Conservation (phyloP, 495 filamentous ascomycete species). For the Amniculicola lignicola region DNA sequence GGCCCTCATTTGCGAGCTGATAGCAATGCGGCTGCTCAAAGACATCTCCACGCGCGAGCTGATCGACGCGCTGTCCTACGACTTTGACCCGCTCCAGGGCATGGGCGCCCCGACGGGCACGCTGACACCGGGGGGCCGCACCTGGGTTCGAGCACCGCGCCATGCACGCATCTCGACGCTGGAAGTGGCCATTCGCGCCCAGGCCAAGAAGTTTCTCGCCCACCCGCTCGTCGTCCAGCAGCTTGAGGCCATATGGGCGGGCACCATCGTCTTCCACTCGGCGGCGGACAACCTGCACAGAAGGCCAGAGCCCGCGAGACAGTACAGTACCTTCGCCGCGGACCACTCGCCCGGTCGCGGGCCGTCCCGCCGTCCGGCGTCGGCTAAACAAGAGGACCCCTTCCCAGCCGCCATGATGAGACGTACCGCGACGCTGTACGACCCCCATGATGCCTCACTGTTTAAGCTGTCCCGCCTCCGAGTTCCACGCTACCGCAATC, state of each 20-base stretch:
- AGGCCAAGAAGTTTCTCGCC: slow-evolving; percentile 84
- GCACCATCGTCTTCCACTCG: slow-evolving; percentile 87
- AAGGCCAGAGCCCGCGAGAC: slow-evolving; percentile 31
- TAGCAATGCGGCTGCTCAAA: slow-evolving; percentile 85
- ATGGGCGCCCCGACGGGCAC: slow-evolving; percentile 47
- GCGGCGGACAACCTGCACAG: slow-evolving; percentile 79
- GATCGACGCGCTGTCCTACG: slow-evolving; percentile 87
- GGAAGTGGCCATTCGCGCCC: slow-evolving; percentile 84
- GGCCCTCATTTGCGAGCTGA: slow-evolving; percentile 81
- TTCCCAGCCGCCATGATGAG: slow-evolving; percentile 41
- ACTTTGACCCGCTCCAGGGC: slow-evolving; percentile 88
- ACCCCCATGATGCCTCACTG: slow-evolving; percentile 80
- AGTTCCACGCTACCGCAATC: slow-evolving; percentile 84
- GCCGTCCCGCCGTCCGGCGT: slow-evolving; percentile 18
- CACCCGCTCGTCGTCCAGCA: slow-evolving; percentile 89
- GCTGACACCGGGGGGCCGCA: slow-evolving; percentile 36
- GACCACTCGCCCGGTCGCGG: slow-evolving; percentile 24
- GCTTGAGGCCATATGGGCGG: slow-evolving; percentile 92
- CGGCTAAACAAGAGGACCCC: slow-evolving; percentile 14
- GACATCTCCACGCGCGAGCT: slow-evolving; percentile 86
- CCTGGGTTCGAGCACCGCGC: slow-evolving; percentile 43
- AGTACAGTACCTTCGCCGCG: slow-evolving; percentile 11
- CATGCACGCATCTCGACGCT: slow-evolving; percentile 80
- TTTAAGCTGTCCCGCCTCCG: slow-evolving; percentile 87
- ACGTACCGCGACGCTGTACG: slow-evolving; percentile 80